Conservation (phyloP, 768 basidiomycete genomes). For the Sistotremastrum niveocremeum region DNA sequence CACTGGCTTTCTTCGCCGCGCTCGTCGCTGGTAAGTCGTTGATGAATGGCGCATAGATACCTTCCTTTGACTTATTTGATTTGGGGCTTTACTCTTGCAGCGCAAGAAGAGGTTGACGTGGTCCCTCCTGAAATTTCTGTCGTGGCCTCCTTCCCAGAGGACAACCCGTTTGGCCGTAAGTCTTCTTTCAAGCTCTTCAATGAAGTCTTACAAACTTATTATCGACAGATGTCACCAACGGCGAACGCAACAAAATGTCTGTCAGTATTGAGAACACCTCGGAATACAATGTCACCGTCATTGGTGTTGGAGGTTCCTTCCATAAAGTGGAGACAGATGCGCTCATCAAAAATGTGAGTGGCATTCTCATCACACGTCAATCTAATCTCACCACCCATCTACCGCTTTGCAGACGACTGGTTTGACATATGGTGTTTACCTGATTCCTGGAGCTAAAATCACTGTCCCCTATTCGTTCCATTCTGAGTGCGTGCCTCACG, state of each 20-base stretch:
- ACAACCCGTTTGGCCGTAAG: conserved; percentile 68
- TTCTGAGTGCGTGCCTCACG: conserved; percentile 53
- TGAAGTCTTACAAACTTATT: not conserved
- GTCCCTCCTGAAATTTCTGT: conserved; percentile 37
- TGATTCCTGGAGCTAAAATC: conserved; percentile 44
- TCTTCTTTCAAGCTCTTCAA: conserved; percentile 8
- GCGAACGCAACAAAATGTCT: conserved; percentile 57
- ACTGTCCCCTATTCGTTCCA: conserved; percentile 61
- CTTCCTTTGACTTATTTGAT: conserved; percentile 7
- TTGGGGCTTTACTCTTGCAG: conserved; percentile 20
- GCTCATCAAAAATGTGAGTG: conserved; percentile 61
- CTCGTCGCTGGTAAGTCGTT: too few species aligned
- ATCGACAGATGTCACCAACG: conserved; percentile 64
- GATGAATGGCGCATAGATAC: too few species aligned
- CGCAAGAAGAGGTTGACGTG: conserved; percentile 21
- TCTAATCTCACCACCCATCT: not conserved
- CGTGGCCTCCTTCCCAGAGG: conserved; percentile 49
- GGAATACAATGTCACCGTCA: conserved; percentile 53
- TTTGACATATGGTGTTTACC: conserved; percentile 34
- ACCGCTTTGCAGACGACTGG: conserved; percentile 37
- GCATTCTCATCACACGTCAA: not conserved
- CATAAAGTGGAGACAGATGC: conserved; percentile 47
- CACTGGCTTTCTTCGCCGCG: too few species aligned
- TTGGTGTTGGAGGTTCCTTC: conserved; percentile 53
- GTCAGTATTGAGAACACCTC: conserved; percentile 67